These are phyloP conservation scores for Wickerhamia fluorescens DNA, from an alignment of 805 yeast genomes.

Conservation along the genomic window DNA sequence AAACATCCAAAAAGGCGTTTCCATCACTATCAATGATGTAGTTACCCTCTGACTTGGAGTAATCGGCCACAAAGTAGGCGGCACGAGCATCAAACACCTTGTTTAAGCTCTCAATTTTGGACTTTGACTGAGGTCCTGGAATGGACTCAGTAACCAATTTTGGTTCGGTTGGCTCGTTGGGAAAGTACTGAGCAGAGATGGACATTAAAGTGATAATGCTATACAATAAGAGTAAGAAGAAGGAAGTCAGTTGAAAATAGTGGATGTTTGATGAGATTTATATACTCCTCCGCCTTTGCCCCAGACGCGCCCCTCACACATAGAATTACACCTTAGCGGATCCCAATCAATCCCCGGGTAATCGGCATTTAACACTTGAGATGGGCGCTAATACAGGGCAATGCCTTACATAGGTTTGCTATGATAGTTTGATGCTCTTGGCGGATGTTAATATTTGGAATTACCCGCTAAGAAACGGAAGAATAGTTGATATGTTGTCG, in stretches of 20 bases:
- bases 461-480: neutral
- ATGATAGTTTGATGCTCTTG: too few relatives aligned
- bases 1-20: slow-evolving; percentile 63
- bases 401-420: too few relatives aligned
- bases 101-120: slow-evolving; percentile 46
- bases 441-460: neutral
- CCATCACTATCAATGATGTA: slow-evolving; percentile 79
- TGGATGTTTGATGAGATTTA: too few relatives aligned
- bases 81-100: slow-evolving; percentile 66
- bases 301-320: too few relatives aligned
- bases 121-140: slow-evolving; percentile 72
- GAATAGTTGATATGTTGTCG: too few relatives aligned
- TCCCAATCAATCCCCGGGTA: too few relatives aligned
- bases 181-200: slow-evolving; percentile 55
- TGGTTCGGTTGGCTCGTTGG: slow-evolving; percentile 75
- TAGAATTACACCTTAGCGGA: too few relatives aligned
- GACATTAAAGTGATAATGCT: slow-evolving; percentile 22
- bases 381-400: too few relatives aligned
- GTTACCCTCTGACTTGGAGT: slow-evolving; percentile 69
- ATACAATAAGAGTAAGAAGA: too few relatives aligned
- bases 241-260: too few relatives aligned
- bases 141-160: slow-evolving; percentile 46
- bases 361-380: too few relatives aligned
- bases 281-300: too few relatives aligned
- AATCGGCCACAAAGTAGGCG: slow-evolving; percentile 70